Evolutionary conservation across 305 asterid genomes (phyloP).

Genomic region (Solanum hybrid): DNA sequence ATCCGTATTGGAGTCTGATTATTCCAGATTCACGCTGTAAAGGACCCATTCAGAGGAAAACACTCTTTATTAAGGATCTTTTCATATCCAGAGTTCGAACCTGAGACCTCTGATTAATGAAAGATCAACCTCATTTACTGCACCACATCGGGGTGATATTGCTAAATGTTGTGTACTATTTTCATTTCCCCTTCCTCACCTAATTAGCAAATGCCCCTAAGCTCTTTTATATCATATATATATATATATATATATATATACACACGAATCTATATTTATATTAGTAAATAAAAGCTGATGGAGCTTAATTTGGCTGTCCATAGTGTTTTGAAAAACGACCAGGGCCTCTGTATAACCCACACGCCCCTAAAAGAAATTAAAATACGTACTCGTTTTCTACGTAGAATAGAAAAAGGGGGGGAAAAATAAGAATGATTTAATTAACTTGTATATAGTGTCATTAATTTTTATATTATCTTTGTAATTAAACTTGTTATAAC

Average conservation of each 20-base stretch:
- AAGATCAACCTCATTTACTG: neutral
- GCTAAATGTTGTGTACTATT: neutral
- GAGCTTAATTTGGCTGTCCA: neutral
- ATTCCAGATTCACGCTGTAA: neutral
- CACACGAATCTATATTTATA: neutral
- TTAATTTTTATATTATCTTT: neutral
- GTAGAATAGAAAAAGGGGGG: neutral
- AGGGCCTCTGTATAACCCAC: neutral
- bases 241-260: no score
- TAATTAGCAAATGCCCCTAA: neutral
- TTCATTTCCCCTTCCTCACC: neutral
- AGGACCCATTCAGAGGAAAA: no score
- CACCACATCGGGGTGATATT: neutral
- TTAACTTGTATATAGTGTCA: neutral
- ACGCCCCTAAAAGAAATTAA: neutral
- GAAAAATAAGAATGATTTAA: neutral
- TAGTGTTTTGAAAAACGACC: neutral
- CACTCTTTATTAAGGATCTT: no score
- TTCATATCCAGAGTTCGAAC: neutral
- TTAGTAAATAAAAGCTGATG: neutral
- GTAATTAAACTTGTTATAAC: neutral
- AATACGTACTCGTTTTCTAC: no score
- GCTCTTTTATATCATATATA: neutral
- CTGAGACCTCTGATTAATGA: neutral
- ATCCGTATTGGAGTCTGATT: no score